Percentiles rank a stretch among this genome's conserved stretches.
Conservation (phyloP, 140 eudicot species). For the Cichorium intybus region DNA sequence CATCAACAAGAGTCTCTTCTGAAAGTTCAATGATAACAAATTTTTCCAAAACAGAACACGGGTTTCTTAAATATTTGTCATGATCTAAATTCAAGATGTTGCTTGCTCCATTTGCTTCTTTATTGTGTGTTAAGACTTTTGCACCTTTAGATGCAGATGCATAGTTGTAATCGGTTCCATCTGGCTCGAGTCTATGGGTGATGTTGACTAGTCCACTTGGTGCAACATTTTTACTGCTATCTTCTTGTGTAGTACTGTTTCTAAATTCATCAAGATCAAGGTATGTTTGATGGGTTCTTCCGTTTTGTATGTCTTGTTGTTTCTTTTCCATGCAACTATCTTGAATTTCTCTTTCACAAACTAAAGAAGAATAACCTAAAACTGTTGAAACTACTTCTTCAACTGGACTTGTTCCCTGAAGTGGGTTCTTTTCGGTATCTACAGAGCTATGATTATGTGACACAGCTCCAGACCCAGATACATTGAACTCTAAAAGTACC, state of each 20-base stretch:
- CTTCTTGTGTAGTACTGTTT: constrained; percentile 44
- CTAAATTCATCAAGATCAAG: constrained; percentile 55
- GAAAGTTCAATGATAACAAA: constrained; percentile 80
- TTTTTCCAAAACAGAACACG: constrained; percentile 81
- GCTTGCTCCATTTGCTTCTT: constrained; percentile 91
- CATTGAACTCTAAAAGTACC: constrained; percentile 37
- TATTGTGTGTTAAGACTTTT: constrained; percentile 79
- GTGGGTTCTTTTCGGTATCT: constrained; percentile 26
- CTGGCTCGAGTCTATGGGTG: constrained; percentile 88
- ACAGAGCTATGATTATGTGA: constrained; percentile 16
- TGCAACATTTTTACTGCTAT: constrained; percentile 21
- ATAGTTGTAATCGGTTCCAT: constrained; percentile 82
- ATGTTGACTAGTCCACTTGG: constrained; percentile 58
- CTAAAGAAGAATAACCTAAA: constrained; percentile 49
- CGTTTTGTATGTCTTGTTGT: constrained; percentile 35
- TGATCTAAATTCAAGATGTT: constrained; percentile 79
- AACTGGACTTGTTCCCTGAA: constrained; percentile 34
- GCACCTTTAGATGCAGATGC: constrained; percentile 93
- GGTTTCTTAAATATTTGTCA: constrained; percentile 87
- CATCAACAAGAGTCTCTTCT: constrained; percentile 86
- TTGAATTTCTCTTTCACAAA: constrained; percentile 41
- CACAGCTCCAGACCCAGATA: constrained; percentile 24
- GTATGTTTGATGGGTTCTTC: constrained; percentile 33
- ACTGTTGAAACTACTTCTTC: constrained; percentile 45
- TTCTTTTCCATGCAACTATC: constrained; percentile 23